Percentiles rank a stretch among this genome's conserved stretches.
Evolutionary conservation across 306 rosid genomes (phyloP).

Genomic region (Lotus japonicus): DNA sequence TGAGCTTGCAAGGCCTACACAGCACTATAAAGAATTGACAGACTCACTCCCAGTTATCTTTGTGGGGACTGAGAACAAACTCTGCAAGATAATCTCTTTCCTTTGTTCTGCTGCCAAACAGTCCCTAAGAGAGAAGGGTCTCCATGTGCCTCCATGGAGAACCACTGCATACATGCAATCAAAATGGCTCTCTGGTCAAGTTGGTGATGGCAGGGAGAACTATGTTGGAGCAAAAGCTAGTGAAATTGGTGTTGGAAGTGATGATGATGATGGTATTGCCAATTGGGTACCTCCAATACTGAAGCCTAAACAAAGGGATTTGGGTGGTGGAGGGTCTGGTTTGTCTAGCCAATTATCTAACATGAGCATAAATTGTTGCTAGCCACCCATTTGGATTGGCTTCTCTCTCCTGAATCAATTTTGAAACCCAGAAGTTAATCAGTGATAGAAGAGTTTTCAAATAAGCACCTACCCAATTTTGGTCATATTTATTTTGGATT

Average conservation of each 20-base stretch:
- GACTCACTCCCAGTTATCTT: conserved; percentile 46
- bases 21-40: conserved; percentile 42
- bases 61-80: conserved; percentile 54
- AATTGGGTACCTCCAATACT: conserved; percentile 44
- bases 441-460: no score
- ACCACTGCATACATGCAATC: conserved; percentile 48
- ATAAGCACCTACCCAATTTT: no score
- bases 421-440: no score
- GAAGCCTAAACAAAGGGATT: conserved; percentile 33
- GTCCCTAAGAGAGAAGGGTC: conserved; percentile 63
- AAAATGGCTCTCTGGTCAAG: conserved; percentile 28
- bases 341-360: conserved; percentile 62
- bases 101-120: conserved; percentile 69
- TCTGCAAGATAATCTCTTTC: conserved; percentile 43
- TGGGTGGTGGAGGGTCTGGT: conserved; percentile 36
- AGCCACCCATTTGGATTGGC: background rate
- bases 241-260: background rate
- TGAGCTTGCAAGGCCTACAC: conserved; percentile 71
- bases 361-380: conserved; percentile 47
- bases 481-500: no score
- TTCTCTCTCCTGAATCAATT: no score
- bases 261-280: background rate
- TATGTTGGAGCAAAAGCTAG: background rate
- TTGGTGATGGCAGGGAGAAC: background rate
- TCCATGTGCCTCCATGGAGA: conserved; percentile 87